Evolutionary conservation across 2,329 filamentous ascomycete species (phyloP).

Genomic region (Penicillium sp.): DNA sequence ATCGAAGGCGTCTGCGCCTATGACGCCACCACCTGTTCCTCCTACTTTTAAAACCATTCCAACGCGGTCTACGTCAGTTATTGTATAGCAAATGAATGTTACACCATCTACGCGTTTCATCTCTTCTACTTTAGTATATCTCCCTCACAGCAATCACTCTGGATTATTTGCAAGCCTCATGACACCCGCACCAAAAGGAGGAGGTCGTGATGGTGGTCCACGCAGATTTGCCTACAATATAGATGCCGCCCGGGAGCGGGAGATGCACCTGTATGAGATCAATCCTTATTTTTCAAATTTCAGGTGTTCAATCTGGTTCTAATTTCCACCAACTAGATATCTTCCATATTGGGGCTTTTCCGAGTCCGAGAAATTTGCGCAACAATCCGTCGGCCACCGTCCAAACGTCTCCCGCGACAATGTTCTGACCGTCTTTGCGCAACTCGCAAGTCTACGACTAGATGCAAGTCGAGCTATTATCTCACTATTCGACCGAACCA

Average conservation of each 20-base stretch:
- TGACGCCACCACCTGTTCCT: slow-evolving; percentile 4
- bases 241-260: slow-evolving; percentile 29
- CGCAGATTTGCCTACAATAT: slow-evolving; percentile 32
- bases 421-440: slow-evolving; percentile 36
- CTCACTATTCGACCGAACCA: slow-evolving; percentile 36
- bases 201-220: slow-evolving; percentile 16
- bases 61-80: neutral
- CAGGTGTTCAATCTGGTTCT: neutral
- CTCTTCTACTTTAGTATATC: neutral
- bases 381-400: slow-evolving; percentile 20
- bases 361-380: slow-evolving; percentile 27
- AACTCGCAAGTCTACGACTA: slow-evolving; percentile 36
- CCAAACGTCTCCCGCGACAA: slow-evolving; percentile 31
- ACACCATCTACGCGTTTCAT: neutral
- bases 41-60: neutral
- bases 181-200: neutral
- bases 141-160: neutral
- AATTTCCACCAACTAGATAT: slow-evolving; percentile 16
- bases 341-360: slow-evolving; percentile 32
- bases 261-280: slow-evolving; percentile 28
- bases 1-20: slow-evolving; percentile 1
- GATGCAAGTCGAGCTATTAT: slow-evolving; percentile 34
- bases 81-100: neutral
- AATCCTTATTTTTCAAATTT: neutral
- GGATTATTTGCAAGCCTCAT: neutral